These are phyloP conservation scores for Neurospora africana DNA, from an alignment of 495 filamentous ascomycete genomes.

Conservation along the genomic window DNA sequence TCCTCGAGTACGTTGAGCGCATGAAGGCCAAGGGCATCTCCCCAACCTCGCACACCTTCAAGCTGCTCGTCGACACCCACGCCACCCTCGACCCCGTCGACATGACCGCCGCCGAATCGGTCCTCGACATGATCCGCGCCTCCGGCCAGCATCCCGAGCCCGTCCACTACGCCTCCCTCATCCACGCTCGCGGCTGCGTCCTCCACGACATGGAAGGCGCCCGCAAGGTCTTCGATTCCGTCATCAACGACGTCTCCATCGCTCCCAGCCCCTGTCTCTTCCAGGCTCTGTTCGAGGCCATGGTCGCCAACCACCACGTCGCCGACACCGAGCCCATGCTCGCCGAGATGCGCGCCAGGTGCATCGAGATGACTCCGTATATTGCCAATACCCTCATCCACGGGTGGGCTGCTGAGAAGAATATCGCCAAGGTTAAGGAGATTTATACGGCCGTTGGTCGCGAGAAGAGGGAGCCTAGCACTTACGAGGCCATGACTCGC, in stretches of 20 bases:
- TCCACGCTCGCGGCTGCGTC: constrained; percentile 93
- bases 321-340: constrained; percentile 64
- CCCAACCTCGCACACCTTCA: constrained; percentile 92
- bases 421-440: constrained; percentile 64
- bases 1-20: constrained; percentile 89
- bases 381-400: constrained; percentile 99
- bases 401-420: constrained; percentile 81
- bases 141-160: constrained; percentile 72
- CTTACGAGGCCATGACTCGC: constrained; percentile 98
- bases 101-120: constrained; percentile 77
- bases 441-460: constrained; percentile 67
- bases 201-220: constrained; percentile 82
- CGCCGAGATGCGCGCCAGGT: constrained; percentile 54
- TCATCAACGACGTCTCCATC: constrained; percentile 54
- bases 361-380: constrained; percentile 86
- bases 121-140: constrained; percentile 67
- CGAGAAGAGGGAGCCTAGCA: constrained; percentile 83
- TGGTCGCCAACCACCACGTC: constrained; percentile 88
- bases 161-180: constrained; percentile 88
- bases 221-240: constrained; percentile 67
- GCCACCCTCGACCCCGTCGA: constrained; percentile 89
- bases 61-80: constrained; percentile 91
- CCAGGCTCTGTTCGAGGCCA: constrained; percentile 89
- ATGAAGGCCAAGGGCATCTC: constrained; percentile 82
- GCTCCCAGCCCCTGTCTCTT: constrained; percentile 75